Evolutionary conservation across 2,329 filamentous ascomycete species (phyloP), one percentile per base, ranked within the genome.

Genomic region (Arthrobotrys conoides): DNA sequence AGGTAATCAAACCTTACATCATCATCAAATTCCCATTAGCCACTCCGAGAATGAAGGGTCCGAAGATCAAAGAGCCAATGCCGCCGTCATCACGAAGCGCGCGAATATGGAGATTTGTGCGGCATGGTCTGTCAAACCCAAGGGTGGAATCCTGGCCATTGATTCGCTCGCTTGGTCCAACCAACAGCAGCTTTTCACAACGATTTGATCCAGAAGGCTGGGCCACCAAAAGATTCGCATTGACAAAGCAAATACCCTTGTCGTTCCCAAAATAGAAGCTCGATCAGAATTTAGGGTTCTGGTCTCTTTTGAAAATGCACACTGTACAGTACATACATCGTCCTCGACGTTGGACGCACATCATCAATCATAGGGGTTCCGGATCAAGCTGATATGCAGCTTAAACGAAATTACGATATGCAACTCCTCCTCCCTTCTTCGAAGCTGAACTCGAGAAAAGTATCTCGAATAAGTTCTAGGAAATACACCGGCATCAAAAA

Each of bases 81-180:
- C 59, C 67, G 72, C 67, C 57, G 67, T 27, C 44, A 41, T 44
- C 63, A 51, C 14, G 53, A 78, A 72, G 68, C 75, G 75, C 68
- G 75, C 75, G 75, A 78, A 78, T 78, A 68, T 53, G 63, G 68
- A 71, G 67, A 68, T 76, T 72, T 78, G 75, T 78, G 75, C 75
- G 75, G 73, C 73, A 61, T 61, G 22, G 5, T 24, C n/a, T 22
- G 8, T 49, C 22, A 33, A 33, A 44, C 20, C 14, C 4, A 24
- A 48, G 14, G 30, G 18, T 36, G 18, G 12, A 51, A 38, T 61
- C 16, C 61, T 49, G 70, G 22, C 38, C 49, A 12, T 27, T 73
- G 33, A 73, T 73, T 73, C 65, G 61, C 61, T 73, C 70, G 70
- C 70, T 73, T 67, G 61, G n/a, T 33, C 41, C 33, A 38, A 22